A percentile compares a stretch with the other conserved stretches of the same genome.
Conservation (phyloP, 169 alveolate species). For the Babesia caballi region DNA sequence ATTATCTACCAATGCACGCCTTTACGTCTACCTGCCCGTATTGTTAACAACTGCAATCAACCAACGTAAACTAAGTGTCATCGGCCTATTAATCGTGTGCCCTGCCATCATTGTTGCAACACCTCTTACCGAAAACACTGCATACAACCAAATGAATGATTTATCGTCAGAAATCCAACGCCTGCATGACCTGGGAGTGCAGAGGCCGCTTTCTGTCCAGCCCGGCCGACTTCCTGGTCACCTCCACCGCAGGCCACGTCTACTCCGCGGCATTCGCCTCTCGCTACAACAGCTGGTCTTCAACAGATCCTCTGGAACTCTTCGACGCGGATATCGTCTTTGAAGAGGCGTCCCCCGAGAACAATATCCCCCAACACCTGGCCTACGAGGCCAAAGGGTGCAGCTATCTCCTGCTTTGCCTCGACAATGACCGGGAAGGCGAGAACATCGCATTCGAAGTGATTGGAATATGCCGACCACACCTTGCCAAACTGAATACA, state of each 20-base stretch:
- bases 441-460: conserved; percentile 99
- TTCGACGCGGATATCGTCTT: conserved; percentile 92
- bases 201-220: conserved; percentile 34
- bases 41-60: no score
- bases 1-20: no score
- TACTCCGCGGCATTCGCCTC: conserved; percentile 91
- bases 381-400: conserved; percentile 86
- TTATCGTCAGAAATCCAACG: conserved; percentile 14
- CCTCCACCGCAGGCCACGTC: conserved; percentile 93
- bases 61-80: no score
- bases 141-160: background rate
- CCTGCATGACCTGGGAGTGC: conserved; percentile 31
- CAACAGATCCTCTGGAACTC: conserved; percentile 89
- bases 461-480: conserved; percentile 70
- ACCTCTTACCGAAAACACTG: no score
- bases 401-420: conserved; percentile 92
- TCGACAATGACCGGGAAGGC: conserved; percentile 99
- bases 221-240: conserved; percentile 59
- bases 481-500: conserved; percentile 9
- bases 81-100: no score
- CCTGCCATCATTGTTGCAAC: no score
- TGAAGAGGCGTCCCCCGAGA: conserved; percentile 78
- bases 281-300: conserved; percentile 89
- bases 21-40: no score
- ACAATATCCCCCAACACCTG: conserved; percentile 79